Percentiles rank a stretch among this genome's conserved stretches.
These are phyloP conservation scores for Lecanoromycetidae sp. DNA, from an alignment of 2,329 filamentous ascomycete genomes.

Conservation along the genomic window DNA sequence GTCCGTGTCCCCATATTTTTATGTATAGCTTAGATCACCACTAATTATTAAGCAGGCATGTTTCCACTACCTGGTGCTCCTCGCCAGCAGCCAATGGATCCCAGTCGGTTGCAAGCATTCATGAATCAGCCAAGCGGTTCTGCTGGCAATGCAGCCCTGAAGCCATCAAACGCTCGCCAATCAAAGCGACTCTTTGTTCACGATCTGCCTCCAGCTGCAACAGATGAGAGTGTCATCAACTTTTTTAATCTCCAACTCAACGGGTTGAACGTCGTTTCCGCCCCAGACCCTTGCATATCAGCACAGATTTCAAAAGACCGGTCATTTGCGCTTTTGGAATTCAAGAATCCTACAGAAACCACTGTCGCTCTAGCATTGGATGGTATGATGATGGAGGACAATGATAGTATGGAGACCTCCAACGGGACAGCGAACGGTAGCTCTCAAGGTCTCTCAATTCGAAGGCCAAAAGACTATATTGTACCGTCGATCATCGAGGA, in stretches of 20 bases:
- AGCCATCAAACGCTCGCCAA: conserved; percentile 86
- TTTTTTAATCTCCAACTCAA: conserved; percentile 98
- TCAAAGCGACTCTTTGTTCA: conserved; percentile 82
- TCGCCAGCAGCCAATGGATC: conserved; percentile 89
- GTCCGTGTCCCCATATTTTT: conserved; percentile 23
- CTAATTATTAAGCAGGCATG: conserved; percentile 50
- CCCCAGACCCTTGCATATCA: conserved; percentile 69
- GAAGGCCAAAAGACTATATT: conserved; percentile 92
- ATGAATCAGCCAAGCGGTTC: conserved; percentile 75
- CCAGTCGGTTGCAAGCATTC: conserved; percentile 83
- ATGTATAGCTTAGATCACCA: neutral
- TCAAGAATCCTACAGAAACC: conserved; percentile 74
- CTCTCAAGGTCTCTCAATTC: conserved; percentile 54
- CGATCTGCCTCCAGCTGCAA: conserved; percentile 62
- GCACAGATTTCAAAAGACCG: conserved; percentile 70
- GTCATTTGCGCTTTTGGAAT: conserved; percentile 78
- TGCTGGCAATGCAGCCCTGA: conserved; percentile 46
- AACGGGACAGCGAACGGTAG: conserved; percentile 43
- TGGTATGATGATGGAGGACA: conserved; percentile 74
- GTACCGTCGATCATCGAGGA: conserved; percentile 70
- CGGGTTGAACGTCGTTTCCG: conserved; percentile 81
- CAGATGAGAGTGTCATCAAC: conserved; percentile 60
- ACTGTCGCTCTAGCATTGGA: conserved; percentile 86
- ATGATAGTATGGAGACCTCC: conserved; percentile 41
- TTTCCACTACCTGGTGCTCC: conserved; percentile 94